Conservation (phyloP, 768 basidiomycete species). For the Dacryopinax spathularia region DNA sequence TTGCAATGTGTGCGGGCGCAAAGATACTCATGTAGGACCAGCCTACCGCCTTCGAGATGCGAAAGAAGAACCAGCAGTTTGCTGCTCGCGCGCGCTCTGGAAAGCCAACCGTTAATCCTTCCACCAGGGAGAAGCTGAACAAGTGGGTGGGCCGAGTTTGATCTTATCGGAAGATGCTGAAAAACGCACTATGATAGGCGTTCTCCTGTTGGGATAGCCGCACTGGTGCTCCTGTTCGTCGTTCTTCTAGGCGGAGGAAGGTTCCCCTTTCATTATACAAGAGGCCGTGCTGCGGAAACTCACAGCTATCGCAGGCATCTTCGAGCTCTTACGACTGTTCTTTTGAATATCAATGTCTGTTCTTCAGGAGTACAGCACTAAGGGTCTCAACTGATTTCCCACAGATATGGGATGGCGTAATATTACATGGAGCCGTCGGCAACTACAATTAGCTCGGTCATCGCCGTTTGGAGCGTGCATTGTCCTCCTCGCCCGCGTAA, state of each 20-base stretch:
- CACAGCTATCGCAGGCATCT: neutral
- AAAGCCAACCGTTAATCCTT: slow-evolving; percentile 60
- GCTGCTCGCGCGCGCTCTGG: slow-evolving; percentile 55
- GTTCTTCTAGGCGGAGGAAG: neutral
- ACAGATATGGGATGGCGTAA: neutral
- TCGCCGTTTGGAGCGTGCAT: neutral
- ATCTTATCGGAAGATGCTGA: too few species aligned
- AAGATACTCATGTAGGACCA: slow-evolving; percentile 40
- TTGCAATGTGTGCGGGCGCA: slow-evolving; percentile 12
- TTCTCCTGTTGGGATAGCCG: neutral
- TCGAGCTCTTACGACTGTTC: neutral
- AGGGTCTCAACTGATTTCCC: too few species aligned
- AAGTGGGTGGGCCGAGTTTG: too few species aligned
- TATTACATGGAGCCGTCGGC: neutral
- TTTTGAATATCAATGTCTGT: neutral
- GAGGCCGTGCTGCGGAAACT: neutral
- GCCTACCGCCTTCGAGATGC: slow-evolving; percentile 36
- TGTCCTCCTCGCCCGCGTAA: neutral
- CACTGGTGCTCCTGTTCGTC: neutral
- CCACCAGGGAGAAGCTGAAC: slow-evolving; percentile 52
- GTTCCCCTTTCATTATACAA: neutral
- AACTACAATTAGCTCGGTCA: too few species aligned
- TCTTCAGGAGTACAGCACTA: too few species aligned
- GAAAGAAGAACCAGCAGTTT: slow-evolving; percentile 68
- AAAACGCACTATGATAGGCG: neutral